A percentile compares a stretch with the other conserved stretches of the same genome.
phyloP scores from a whole-genome alignment of 306 rosid species.

The Styphnolobium japonicum region DNA sequence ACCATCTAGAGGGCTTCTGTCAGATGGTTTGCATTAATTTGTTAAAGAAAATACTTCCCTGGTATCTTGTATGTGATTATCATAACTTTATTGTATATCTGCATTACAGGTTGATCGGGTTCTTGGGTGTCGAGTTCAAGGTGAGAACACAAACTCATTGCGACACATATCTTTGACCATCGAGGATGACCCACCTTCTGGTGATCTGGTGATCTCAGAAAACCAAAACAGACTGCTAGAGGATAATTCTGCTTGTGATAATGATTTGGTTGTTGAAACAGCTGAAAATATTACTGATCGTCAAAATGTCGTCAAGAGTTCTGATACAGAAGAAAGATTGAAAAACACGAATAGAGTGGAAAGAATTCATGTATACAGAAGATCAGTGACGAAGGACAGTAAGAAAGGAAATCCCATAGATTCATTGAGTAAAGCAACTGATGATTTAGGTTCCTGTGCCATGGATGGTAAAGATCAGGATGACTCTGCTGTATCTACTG shows the following conservation, averaged over 20 bases:
- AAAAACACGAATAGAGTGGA: slow-evolving; percentile 52
- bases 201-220: slow-evolving; percentile 48
- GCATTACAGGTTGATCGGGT: slow-evolving; percentile 85
- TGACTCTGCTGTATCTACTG: slow-evolving; percentile 48
- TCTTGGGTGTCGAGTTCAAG: slow-evolving; percentile 85
- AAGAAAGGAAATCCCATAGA: slow-evolving; percentile 55
- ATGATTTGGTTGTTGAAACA: slow-evolving; percentile 50
- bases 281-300: slow-evolving; percentile 43
- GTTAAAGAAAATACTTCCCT: slow-evolving; percentile 15
- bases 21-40: slow-evolving; percentile 17
- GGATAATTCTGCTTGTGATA: slow-evolving; percentile 56
- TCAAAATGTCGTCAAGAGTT: slow-evolving; percentile 44
- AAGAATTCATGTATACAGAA: slow-evolving; percentile 63
- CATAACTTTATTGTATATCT: slow-evolving; percentile 22
- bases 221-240: slow-evolving; percentile 46
- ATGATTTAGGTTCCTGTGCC: slow-evolving; percentile 42
- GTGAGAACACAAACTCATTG: slow-evolving; percentile 40
- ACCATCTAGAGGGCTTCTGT: slow-evolving; percentile 25
- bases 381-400: slow-evolving; percentile 67
- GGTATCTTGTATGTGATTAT: slow-evolving; percentile 22
- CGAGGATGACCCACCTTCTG: slow-evolving; percentile 48
- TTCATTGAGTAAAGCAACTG: slow-evolving; percentile 30
- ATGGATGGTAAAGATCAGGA: slow-evolving; percentile 43
- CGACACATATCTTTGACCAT: slow-evolving; percentile 46
- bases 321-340: slow-evolving; percentile 51